phyloP scores from a whole-genome alignment of 495 filamentous ascomycete species.

The Podospora pseudoanserina region DNA sequence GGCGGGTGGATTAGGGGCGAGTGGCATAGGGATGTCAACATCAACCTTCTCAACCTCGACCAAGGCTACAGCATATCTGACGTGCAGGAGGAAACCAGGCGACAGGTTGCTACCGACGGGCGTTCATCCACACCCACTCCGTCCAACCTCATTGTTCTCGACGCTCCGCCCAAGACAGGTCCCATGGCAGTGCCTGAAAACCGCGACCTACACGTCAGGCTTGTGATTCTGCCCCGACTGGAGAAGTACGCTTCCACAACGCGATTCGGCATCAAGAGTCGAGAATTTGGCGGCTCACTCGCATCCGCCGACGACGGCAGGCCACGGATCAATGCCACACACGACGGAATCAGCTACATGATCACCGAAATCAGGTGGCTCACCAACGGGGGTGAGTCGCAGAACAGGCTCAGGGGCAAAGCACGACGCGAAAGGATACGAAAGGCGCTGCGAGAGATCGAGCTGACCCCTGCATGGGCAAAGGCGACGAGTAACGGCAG shows the following conservation, averaged over 20 bases:
- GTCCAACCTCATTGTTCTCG: conserved; percentile 33
- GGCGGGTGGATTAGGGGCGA: conserved; percentile 86
- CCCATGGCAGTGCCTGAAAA: conserved; percentile 54
- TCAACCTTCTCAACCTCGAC: conserved; percentile 62
- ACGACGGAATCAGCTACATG: conserved; percentile 89
- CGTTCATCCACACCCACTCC: conserved; percentile 21
- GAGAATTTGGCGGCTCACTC: conserved; percentile 59
- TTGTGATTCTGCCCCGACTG: conserved; percentile 76
- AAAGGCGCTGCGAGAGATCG: conserved; percentile 44
- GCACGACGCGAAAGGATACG: conserved; percentile 47
- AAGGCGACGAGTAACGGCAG: conserved; percentile 16
- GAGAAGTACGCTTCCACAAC: conserved; percentile 70
- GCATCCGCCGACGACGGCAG: conserved; percentile 11
- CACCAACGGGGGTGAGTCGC: conserved; percentile 67
- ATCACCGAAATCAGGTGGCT: conserved; percentile 72
- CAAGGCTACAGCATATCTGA: conserved; percentile 31
- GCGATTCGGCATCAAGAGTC: conserved; percentile 73
- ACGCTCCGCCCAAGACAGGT: conserved; percentile 43
- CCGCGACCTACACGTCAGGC: conserved; percentile 76
- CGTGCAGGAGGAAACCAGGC: conserved; percentile 23
- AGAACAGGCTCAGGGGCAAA: conserved; percentile 49
- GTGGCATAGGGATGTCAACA: conserved; percentile 70
- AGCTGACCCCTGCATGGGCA: conserved; percentile 29
- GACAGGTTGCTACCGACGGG: conserved; percentile 6
- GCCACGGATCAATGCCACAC: conserved; percentile 37